Evolutionary conservation across 2,329 filamentous ascomycete species (phyloP).

Genomic region (Herpomyces periplanetae): DNA sequence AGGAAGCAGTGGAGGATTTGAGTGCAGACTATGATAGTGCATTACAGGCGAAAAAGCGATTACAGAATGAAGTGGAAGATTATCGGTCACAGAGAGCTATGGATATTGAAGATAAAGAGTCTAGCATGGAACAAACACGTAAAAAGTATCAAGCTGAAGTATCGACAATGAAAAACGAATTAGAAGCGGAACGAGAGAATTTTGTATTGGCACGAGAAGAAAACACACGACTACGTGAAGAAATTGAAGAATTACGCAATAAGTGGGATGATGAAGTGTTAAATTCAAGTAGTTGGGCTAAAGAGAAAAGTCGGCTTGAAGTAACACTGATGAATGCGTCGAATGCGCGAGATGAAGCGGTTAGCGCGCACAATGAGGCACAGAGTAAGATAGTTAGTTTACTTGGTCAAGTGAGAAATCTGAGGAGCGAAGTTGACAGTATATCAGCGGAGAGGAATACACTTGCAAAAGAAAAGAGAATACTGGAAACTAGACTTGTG

Average conservation of each 20-base stretch:
- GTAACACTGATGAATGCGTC: slow-evolving; percentile 56
- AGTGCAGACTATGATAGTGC: slow-evolving; percentile 57
- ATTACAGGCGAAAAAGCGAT: slow-evolving; percentile 55
- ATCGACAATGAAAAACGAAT: slow-evolving; percentile 49
- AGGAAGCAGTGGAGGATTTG: slow-evolving; percentile 64
- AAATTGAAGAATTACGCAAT: slow-evolving; percentile 63
- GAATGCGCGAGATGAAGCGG: slow-evolving; percentile 68
- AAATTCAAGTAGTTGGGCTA: slow-evolving; percentile 90
- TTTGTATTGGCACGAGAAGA: slow-evolving; percentile 45
- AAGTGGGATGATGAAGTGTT: slow-evolving; percentile 97
- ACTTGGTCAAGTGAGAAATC: slow-evolving; percentile 47
- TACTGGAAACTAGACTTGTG: slow-evolving; percentile 39
- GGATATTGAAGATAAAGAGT: slow-evolving; percentile 85
- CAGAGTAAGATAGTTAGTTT: slow-evolving; percentile 70
- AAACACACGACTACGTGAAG: slow-evolving; percentile 50
- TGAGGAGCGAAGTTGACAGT: slow-evolving; percentile 55
- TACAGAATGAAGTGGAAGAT: slow-evolving; percentile 88
- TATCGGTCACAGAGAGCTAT: slow-evolving; percentile 80
- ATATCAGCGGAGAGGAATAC: slow-evolving; percentile 46
- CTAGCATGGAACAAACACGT: slow-evolving; percentile 73
- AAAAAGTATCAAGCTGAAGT: slow-evolving; percentile 93
- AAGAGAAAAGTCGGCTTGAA: slow-evolving; percentile 75
- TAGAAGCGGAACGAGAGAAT: slow-evolving; percentile 74
- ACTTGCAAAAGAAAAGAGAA: slow-evolving; percentile 55
- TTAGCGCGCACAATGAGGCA: slow-evolving; percentile 67